phyloP scores from a whole-genome alignment of 2,329 filamentous ascomycete genomes.

The Penicillium sp. region DNA sequence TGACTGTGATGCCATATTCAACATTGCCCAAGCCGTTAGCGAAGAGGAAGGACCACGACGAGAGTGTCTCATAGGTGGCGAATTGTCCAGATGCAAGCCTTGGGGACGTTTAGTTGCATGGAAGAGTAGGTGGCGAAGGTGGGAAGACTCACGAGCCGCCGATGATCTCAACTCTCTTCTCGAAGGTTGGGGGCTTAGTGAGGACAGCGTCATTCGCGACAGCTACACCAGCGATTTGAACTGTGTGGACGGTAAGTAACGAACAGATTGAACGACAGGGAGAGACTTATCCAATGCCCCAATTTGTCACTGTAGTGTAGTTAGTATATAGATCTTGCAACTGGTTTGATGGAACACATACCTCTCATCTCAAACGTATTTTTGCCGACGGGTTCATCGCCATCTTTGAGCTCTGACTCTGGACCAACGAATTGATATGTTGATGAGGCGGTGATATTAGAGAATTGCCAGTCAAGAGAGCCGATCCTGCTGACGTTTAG shows the following conservation, averaged over 20 bases:
- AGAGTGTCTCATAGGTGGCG: constrained; percentile 59
- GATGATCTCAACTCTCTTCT: constrained; percentile 46
- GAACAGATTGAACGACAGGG: neutral
- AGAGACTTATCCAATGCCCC: constrained; percentile 53
- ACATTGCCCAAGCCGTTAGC: constrained; percentile 58
- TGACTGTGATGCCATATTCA: constrained; percentile 56
- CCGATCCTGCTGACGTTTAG: constrained; percentile 44
- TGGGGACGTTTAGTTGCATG: constrained; percentile 45
- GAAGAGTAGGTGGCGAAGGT: constrained; percentile 28
- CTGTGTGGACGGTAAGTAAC: constrained; percentile 30
- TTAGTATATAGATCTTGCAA: neutral
- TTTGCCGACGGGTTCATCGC: constrained; percentile 46
- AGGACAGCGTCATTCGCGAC: constrained; percentile 48
- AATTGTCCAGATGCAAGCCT: constrained; percentile 58
- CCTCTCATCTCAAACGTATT: constrained; percentile 56
- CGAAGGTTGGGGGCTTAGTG: constrained; percentile 42
- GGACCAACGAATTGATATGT: constrained; percentile 58
- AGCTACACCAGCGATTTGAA: constrained; percentile 57
- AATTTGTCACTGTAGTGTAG: constrained; percentile 54
- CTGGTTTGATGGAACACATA: constrained; percentile 3
- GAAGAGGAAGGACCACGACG: constrained; percentile 57
- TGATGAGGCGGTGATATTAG: constrained; percentile 57
- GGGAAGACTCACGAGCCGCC: constrained; percentile 40
- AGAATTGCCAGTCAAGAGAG: constrained; percentile 61
- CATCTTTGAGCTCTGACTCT: constrained; percentile 44